These are phyloP conservation scores for Mycena sanguinolenta DNA, from an alignment of 768 basidiomycete genomes.

Conservation along the genomic window DNA sequence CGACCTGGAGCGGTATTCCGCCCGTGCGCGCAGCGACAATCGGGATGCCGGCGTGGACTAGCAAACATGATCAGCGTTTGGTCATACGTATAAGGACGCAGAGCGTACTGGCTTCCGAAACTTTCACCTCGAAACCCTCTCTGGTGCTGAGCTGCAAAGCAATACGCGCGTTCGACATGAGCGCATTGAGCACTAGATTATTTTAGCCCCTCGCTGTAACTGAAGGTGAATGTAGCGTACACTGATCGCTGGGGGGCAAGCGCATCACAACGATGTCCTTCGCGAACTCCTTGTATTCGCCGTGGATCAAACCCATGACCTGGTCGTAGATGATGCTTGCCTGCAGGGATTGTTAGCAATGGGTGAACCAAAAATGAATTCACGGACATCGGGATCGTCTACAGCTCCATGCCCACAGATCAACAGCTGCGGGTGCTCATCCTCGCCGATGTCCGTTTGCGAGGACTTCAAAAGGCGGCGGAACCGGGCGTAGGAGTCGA, in stretches of 20 bases:
- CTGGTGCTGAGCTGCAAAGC: conserved; percentile 77
- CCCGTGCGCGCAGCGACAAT: conserved; percentile 89
- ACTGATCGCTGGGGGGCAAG: conserved; percentile 86
- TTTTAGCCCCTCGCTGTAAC: neutral
- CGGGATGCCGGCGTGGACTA: conserved; percentile 87
- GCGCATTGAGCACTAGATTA: conserved; percentile 80
- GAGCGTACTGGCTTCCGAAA: conserved; percentile 77
- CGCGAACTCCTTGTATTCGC: conserved; percentile 65
- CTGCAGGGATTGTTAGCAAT: neutral
- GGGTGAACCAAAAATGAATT: no score
- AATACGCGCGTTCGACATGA: conserved; percentile 91
- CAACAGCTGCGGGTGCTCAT: conserved; percentile 80
- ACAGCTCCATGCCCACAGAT: conserved; percentile 94
- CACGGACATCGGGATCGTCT: conserved; percentile 87
- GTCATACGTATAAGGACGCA: neutral
- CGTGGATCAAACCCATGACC: conserved; percentile 70
- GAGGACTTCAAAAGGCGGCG: conserved; percentile 70
- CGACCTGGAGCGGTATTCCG: conserved; percentile 94
- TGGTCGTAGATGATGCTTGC: conserved; percentile 91
- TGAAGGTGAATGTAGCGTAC: conserved; percentile 57
- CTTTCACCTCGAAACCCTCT: conserved; percentile 98
- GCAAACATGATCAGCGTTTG: neutral
- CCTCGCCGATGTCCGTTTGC: conserved; percentile 55
- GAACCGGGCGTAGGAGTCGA: conserved; percentile 91
- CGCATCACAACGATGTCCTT: conserved; percentile 84